Evolutionary conservation across 768 basidiomycete species (phyloP), one percentile per base, ranked within the genome.

Genomic region (Ramaria sp.): DNA sequence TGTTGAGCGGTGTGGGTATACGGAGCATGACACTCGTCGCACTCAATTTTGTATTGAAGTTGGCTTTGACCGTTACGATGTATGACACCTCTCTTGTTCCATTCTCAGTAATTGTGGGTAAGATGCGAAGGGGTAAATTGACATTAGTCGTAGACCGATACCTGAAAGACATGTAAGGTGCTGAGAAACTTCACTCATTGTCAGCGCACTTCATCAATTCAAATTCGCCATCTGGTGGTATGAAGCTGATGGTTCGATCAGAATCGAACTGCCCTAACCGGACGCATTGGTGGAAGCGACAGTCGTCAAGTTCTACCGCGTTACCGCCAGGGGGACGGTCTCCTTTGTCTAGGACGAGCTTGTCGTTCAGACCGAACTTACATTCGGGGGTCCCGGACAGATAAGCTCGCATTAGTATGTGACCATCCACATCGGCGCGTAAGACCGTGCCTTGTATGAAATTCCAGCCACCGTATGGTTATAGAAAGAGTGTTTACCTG

Each of bases 291-390:
- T 99, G 96, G 75, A 98, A 98, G 55, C 89, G 88, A 68, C 95
- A 98, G 65, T 99, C 96, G 63, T 99, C 96, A 44, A 98, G 72
- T 66, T 98, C 94, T 32, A 99, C 95, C 2, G 90, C 88, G 48
- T 67, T 66, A 47, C 70, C 67, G 1, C 71, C 71, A 15, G 56
- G 32, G 44, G 38, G 59, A 89, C 85, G 50, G 65, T 67, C 75
- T 64, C 76, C 79, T 72, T 93, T 93, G 74, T 96, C 93, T 47
- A 98, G 86, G 22, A 98, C 93, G 22, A 98, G 79, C 69, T 98
- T 98, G 71, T 98, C 96, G 63, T 99, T 99, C 59, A 99, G 73
- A 12, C 96, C 96, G 60, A 99, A 98, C 67, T 97, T 97, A 77
- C 96, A 98, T 64, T 99, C 96, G 0, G 96, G 96, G 13, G 89